Evolutionary conservation across 192 early-diverging fungal species (phyloP).

Genomic region (Dissophora ornata): DNA sequence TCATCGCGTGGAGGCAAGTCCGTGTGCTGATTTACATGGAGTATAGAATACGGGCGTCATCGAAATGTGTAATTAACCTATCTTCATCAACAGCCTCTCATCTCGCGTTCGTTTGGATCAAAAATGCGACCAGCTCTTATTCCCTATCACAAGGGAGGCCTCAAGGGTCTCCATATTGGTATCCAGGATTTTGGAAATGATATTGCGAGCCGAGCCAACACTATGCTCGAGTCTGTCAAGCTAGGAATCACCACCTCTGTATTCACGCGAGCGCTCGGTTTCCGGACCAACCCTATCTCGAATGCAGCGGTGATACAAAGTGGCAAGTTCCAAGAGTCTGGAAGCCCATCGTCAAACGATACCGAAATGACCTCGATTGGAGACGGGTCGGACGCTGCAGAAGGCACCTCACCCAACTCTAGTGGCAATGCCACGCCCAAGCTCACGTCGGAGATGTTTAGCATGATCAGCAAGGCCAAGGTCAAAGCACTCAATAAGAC

Average conservation of each 20-base stretch:
- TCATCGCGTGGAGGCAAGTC: slow-evolving; percentile 39
- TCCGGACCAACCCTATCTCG: slow-evolving; percentile 30
- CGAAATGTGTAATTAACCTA: too few relatives aligned
- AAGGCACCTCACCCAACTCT: not conserved
- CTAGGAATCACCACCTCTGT: slow-evolving; percentile 68
- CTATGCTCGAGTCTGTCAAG: slow-evolving; percentile 71
- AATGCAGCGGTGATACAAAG: slow-evolving; percentile 35
- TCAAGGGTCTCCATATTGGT: slow-evolving; percentile 74
- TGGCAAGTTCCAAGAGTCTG: slow-evolving; percentile 15
- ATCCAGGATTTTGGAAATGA: slow-evolving; percentile 76
- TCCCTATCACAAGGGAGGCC: slow-evolving; percentile 85
- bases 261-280: slow-evolving; percentile 61
- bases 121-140: slow-evolving; percentile 76
- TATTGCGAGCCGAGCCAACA: slow-evolving; percentile 72
- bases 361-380: slow-evolving; percentile 16
- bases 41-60: too few relatives aligned
- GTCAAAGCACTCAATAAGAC: slow-evolving; percentile 58
- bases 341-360: slow-evolving; percentile 16
- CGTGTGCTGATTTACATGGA: too few relatives aligned
- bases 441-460: slow-evolving; percentile 28
- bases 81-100: slow-evolving; percentile 71
- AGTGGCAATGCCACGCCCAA: slow-evolving; percentile 10
- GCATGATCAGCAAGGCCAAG: slow-evolving; percentile 45
- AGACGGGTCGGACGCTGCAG: slow-evolving; percentile 16
- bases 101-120: slow-evolving; percentile 65